Percentiles rank a stretch among this genome's conserved stretches.
Evolutionary conservation across 495 filamentous ascomycete genomes (phyloP).

Genomic region (Annulohypoxylon bovei): DNA sequence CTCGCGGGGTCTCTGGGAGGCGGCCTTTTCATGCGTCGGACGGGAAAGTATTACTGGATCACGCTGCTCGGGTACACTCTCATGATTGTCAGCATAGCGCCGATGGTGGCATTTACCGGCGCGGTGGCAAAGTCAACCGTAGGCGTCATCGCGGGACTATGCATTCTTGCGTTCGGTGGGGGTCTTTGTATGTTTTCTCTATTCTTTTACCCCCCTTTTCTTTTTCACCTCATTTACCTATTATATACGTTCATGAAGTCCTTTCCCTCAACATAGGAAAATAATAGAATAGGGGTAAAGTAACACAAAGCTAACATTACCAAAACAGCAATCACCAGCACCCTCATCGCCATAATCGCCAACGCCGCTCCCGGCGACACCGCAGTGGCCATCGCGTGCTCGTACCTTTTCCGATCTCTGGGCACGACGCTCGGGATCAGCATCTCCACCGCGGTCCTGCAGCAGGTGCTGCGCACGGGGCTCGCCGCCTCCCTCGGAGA

Average conservation of each 20-base stretch:
- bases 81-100: slow-evolving; percentile 61
- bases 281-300: neutral
- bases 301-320: slow-evolving; percentile 8
- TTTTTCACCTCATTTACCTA: neutral
- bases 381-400: slow-evolving; percentile 83
- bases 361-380: slow-evolving; percentile 75
- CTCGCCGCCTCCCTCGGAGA: slow-evolving; percentile 61
- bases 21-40: slow-evolving; percentile 77
- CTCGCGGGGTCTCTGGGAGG: slow-evolving; percentile 75
- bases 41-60: slow-evolving; percentile 81
- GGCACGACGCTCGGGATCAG: slow-evolving; percentile 82
- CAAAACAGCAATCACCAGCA: slow-evolving; percentile 72
- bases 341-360: slow-evolving; percentile 70
- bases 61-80: slow-evolving; percentile 67
- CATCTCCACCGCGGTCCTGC: slow-evolving; percentile 75
- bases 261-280: neutral
- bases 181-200: slow-evolving; percentile 31
- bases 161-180: slow-evolving; percentile 40
- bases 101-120: slow-evolving; percentile 71
- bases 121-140: slow-evolving; percentile 46
- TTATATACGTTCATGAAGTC: too few species aligned
- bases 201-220: neutral
- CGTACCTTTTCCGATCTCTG: slow-evolving; percentile 85
- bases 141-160: slow-evolving; percentile 66
- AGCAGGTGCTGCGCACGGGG: slow-evolving; percentile 71